A percentile compares a stretch with the other conserved stretches of the same genome.
phyloP scores from a whole-genome alignment of 495 filamentous ascomycete genomes.

The Tuber borchii region DNA sequence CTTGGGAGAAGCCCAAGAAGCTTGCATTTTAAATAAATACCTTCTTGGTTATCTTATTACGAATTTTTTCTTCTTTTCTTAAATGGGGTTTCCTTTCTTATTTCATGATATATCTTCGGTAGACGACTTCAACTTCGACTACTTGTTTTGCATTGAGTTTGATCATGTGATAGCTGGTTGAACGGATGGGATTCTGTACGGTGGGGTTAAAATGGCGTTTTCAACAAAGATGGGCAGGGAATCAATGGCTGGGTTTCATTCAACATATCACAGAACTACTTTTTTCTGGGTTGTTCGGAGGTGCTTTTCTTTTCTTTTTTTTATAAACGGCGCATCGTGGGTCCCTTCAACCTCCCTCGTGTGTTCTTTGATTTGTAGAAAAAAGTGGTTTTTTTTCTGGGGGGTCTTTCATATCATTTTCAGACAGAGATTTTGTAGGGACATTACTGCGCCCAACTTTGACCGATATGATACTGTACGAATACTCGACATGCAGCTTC shows the following conservation, averaged over 20 bases:
- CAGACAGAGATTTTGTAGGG: background rate
- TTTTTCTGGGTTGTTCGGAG: constrained; percentile 9
- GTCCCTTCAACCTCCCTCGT: constrained; percentile 38
- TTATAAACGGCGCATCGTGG: constrained; percentile 31
- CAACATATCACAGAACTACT: constrained; percentile 31
- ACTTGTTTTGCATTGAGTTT: constrained; percentile 23
- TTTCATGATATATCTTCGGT: constrained; percentile 25
- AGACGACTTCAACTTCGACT: constrained; percentile 41
- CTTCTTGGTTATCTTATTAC: constrained; percentile 27
- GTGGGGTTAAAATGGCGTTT: constrained; percentile 38
- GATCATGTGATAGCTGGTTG: constrained; percentile 23
- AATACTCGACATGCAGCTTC: background rate
- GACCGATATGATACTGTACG: background rate
- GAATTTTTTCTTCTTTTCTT: constrained; percentile 15
- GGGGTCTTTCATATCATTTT: background rate
- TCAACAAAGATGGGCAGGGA: constrained; percentile 39
- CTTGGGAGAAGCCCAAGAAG: constrained; percentile 95
- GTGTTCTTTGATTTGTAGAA: constrained; percentile 31
- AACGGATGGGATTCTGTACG: constrained; percentile 23
- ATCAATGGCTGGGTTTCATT: constrained; percentile 35
- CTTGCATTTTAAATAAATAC: constrained; percentile 66
- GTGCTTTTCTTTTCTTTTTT: constrained; percentile 24
- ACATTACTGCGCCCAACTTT: background rate
- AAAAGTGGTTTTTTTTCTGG: background rate
- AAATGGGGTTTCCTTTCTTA: constrained; percentile 19